Base-by-base conservation (phyloP, 1,139 yeast species). In the Geotrichum klebahnii region DNA sequence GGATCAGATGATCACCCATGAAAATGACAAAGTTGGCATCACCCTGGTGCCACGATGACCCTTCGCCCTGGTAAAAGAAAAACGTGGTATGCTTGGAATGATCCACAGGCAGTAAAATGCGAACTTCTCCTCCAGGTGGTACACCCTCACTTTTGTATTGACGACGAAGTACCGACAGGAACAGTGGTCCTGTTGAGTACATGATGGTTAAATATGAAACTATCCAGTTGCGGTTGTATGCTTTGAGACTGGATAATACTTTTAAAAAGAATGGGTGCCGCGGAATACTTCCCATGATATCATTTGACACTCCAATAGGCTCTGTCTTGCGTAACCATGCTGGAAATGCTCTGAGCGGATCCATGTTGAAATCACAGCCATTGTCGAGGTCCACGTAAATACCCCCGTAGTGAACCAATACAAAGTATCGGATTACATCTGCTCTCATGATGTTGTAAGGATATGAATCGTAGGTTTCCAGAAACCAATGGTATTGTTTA, bases 161-260 rank as follows among this genome's bases (percentile, higher is more conserved):
- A 67, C 86, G 83, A 90, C 95, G 84, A 59, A 89, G 76, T 38
- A 87, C 90, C 12, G 94, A 82, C 45, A 89, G 73, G 64, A 87
- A 88, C 55, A 89, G 70, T 0, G 97, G 97, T 3, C 97, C 97
- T 1, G 97, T 89, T 16, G 95, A 82, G 62, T 80, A 84, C 96
- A 89, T 89, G 65, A 89, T 88, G 35, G 97, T 89, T 54, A 89
- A 73, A 68, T 89, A 89, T 14, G 96, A 95, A 24, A 87, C 80
- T 26, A 58, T 44, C 58, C 59, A 63, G 55, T 60, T 60, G 50
- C 56, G 58, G 46, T 61, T 54, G 67, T 84, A 88, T 46, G 68
- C 73, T 56, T 80, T 68, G 55, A 89, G 73, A 48, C 77, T 77
- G 56, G 81, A 82, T 56, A 88, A 75, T 9, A 77, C 84, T 64